These are phyloP conservation scores for Carallia pectinifolia DNA, from an alignment of 345 rosid species.

Conservation along the genomic window DNA sequence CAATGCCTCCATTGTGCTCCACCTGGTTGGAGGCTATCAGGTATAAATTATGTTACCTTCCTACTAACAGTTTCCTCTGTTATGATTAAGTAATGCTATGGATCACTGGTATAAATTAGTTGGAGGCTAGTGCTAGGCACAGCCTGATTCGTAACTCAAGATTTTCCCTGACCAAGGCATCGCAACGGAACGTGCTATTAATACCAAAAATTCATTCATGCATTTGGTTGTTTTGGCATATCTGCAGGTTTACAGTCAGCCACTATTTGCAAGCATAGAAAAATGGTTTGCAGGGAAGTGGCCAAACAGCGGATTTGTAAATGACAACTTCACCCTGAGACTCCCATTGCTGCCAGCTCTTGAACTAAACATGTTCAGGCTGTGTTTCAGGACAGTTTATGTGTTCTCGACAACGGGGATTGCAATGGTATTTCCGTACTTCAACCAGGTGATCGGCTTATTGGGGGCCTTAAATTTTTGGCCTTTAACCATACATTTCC, in stretches of 20 bases:
- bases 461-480: slow-evolving; percentile 73
- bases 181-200: too few relatives aligned
- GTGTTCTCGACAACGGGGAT: slow-evolving; percentile 51
- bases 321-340: slow-evolving; percentile 28
- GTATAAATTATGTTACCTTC: slow-evolving; percentile 12
- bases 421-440: slow-evolving; percentile 68
- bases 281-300: slow-evolving; percentile 38
- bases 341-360: slow-evolving; percentile 34
- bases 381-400: slow-evolving; percentile 48
- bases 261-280: slow-evolving; percentile 44
- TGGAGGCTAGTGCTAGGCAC: not conserved
- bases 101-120: not conserved
- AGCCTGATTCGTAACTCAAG: too few relatives aligned
- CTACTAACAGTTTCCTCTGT: too few relatives aligned
- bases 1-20: slow-evolving; percentile 46
- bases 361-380: slow-evolving; percentile 31
- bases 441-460: slow-evolving; percentile 75
- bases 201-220: too few relatives aligned
- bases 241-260: slow-evolving; percentile 53
- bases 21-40: slow-evolving; percentile 56
- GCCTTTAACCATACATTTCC: slow-evolving; percentile 76
- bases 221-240: not conserved
- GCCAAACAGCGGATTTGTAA: slow-evolving; percentile 44
- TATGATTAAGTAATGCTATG: too few relatives aligned
- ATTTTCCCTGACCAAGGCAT: too few relatives aligned